These are phyloP conservation scores for Strobilomyces echinocephalus DNA, from an alignment of 768 basidiomycete species.

Conservation along the genomic window DNA sequence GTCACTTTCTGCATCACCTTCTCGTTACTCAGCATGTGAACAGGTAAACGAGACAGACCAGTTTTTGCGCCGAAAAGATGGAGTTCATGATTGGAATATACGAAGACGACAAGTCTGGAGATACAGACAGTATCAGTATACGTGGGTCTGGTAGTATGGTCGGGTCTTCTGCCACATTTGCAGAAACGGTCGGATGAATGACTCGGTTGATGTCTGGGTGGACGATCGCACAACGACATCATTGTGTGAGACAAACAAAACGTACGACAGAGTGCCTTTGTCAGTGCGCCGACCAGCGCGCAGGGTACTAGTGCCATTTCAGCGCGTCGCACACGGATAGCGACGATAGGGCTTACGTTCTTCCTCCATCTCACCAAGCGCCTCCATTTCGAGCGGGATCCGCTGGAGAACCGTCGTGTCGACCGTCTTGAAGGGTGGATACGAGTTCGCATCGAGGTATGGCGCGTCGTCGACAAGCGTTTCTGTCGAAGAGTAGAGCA, in stretches of 20 bases:
- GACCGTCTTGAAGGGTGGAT: conserved; percentile 76
- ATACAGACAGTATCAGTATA: conserved; percentile 82
- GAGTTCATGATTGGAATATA: conserved; percentile 99
- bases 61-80: conserved; percentile 97
- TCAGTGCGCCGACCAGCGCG: conserved; percentile 82
- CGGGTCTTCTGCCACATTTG: conserved; percentile 29
- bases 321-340: conserved; percentile 1
- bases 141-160: conserved; percentile 44
- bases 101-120: conserved; percentile 81
- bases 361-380: conserved; percentile 43
- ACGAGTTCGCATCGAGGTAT: conserved; percentile 69
- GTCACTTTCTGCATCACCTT: conserved; percentile 71
- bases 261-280: conserved; percentile 89
- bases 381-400: conserved; percentile 59
- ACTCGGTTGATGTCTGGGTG: conserved; percentile 64
- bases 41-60: conserved; percentile 45
- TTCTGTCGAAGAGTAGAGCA: conserved; percentile 73
- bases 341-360: conserved; percentile 31
- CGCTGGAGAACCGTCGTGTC: conserved; percentile 60
- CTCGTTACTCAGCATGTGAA: conserved; percentile 22
- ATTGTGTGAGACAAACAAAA: background rate
- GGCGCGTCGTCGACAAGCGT: conserved; percentile 33
- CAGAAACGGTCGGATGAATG: conserved; percentile 32
- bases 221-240: conserved; percentile 16
- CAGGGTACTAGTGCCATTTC: conserved; percentile 42